These are phyloP conservation scores for Coniochaeta pulveracea DNA, from an alignment of 2,329 filamentous ascomycete genomes.

Conservation along the genomic window DNA sequence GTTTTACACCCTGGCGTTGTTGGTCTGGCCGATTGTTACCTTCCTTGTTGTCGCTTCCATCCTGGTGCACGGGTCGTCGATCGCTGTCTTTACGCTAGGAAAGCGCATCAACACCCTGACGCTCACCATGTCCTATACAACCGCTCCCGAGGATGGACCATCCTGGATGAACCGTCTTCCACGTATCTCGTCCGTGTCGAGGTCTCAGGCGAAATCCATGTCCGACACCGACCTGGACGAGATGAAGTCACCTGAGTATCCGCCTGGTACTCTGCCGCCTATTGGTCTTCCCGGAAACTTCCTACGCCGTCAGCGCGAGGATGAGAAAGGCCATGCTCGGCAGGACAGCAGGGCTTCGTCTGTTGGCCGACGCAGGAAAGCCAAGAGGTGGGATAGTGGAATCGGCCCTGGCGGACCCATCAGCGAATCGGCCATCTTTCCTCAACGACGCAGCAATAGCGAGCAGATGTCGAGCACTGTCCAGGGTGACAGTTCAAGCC, in stretches of 20 bases:
- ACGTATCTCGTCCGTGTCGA: slow-evolving; percentile 51
- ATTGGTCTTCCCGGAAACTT: slow-evolving; percentile 65
- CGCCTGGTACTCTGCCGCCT: slow-evolving; percentile 61
- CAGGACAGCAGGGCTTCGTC: slow-evolving; percentile 49
- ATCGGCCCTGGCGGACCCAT: slow-evolving; percentile 77
- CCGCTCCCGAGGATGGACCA: slow-evolving; percentile 76
- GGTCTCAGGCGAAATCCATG: slow-evolving; percentile 76
- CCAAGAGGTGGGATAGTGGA: slow-evolving; percentile 59
- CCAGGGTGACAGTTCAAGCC: slow-evolving; percentile 8
- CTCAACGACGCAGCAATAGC: slow-evolving; percentile 31
- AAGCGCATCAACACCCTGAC: slow-evolving; percentile 97
- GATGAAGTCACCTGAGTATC: slow-evolving; percentile 45
- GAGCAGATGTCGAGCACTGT: slow-evolving; percentile 10
- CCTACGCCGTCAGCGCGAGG: slow-evolving; percentile 62
- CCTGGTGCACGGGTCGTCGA: slow-evolving; percentile 91
- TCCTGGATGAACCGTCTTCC: slow-evolving; percentile 94
- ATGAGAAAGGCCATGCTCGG: slow-evolving; percentile 51
- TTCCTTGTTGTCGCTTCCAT: slow-evolving; percentile 94
- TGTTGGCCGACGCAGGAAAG: slow-evolving; percentile 45
- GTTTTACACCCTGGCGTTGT: slow-evolving; percentile 59
- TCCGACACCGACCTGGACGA: slow-evolving; percentile 66
- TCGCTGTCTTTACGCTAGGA: slow-evolving; percentile 93
- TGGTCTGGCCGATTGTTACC: slow-evolving; percentile 92
- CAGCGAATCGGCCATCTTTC: slow-evolving; percentile 79
- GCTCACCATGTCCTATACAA: slow-evolving; percentile 92